Evolutionary conservation across 257 asterid species (phyloP), one percentile per base, ranked within the genome.

Genomic region (Plantago elongata): DNA sequence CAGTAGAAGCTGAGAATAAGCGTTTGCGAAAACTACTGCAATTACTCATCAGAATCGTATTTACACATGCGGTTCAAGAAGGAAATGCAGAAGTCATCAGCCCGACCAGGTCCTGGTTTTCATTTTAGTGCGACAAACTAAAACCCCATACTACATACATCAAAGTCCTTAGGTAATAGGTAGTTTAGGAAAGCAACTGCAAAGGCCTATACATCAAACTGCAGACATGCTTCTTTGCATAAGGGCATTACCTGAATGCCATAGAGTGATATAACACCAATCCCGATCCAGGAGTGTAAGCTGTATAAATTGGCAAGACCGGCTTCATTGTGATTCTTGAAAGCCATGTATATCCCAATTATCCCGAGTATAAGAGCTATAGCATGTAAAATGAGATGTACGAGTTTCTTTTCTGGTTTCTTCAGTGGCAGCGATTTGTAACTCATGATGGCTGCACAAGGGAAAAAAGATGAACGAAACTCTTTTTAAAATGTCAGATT

Each of bases 281-380:
- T 85, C 17, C 99, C 99, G 16, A 90, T 69, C 99, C 99, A 93
- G 56, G 99, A 93, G 83, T 93, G 99, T 22, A 93, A 60, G 73
- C 99, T 93, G 79, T 93, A 93, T 64, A 93, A 68, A 79, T 93
- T 93, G 78, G 93, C 85, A 60, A 93, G 78, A 61, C 81, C 80
- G 83, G 90, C 85, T 44, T 93, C 96, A 3, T 90, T 90, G 72
- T 93, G 99, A 67, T 7, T 78, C 77, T 90, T 93, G 86, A 93
- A 93, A 37, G 97, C 99, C 0, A 81, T 64, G 65, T 77, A 90
- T 51, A 90, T 79, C 68, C 97, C 99, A 38, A 93, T 55, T 49
- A 84, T 81, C 58, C 99, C 99, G 46, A 93, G 96, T 49, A 75
- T 42, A 70, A 93, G 94, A 45, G 99, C 96, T 60, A 75, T 70